Conservation (phyloP, 2,329 filamentous ascomycete genomes). For the Gliomastix tumulicola region DNA sequence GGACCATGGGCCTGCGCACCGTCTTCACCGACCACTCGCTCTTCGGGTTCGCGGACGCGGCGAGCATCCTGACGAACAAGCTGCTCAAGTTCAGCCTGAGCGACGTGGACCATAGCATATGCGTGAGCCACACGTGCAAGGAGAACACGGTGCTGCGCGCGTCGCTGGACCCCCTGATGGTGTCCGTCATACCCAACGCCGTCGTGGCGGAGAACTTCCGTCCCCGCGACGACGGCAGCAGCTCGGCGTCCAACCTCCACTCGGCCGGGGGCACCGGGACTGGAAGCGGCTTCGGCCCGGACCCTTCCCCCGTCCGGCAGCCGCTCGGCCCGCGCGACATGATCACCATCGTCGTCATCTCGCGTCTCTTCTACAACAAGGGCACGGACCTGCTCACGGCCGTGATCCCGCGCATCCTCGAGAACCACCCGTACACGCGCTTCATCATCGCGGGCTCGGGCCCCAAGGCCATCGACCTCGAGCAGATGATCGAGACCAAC, state of each 20-base stretch:
- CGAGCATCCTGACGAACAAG: conserved; percentile 94
- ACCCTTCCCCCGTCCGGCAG: conserved; percentile 49
- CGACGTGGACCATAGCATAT: conserved; percentile 97
- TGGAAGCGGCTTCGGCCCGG: conserved; percentile 26
- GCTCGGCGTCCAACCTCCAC: too few species aligned
- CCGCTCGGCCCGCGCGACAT: conserved; percentile 78
- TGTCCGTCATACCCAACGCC: conserved; percentile 95
- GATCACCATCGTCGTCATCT: conserved; percentile 96
- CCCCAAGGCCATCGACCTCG: conserved; percentile 93
- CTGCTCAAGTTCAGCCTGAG: conserved; percentile 92
- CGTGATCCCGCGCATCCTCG: conserved; percentile 86
- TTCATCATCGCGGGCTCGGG: conserved; percentile 96
- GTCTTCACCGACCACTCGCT: conserved; percentile 97
- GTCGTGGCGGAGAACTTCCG: conserved; percentile 95
- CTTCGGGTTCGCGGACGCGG: conserved; percentile 95
- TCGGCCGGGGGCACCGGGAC: conserved; percentile 1
- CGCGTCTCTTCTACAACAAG: conserved; percentile 97
- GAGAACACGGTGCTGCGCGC: conserved; percentile 95
- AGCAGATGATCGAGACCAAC: conserved; percentile 96
- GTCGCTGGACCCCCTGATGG: conserved; percentile 91
- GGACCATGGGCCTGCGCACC: conserved; percentile 92
- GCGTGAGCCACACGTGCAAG: conserved; percentile 97
- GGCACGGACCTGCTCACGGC: conserved; percentile 96
- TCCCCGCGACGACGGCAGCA: conserved; percentile 47
- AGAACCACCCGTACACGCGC: conserved; percentile 82